These are phyloP conservation scores for Hamamelis virginiana DNA, from an alignment of 164 flowering plant species.

Conservation along the genomic window DNA sequence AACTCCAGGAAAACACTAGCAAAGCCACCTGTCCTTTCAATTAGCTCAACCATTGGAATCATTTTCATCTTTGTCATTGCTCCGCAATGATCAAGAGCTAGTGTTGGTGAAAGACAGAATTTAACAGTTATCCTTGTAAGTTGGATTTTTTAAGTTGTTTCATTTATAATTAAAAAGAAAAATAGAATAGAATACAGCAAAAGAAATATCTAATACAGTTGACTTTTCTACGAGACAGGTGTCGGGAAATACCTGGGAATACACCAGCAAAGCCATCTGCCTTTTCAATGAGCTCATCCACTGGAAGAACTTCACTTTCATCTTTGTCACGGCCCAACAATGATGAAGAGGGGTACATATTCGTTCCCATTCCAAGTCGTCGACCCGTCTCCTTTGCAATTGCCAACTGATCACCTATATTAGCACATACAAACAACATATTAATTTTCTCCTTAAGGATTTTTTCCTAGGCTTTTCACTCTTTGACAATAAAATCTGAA, in stretches of 20 bases:
- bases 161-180: not conserved
- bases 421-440: not conserved
- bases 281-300: constrained; percentile 81
- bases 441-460: not conserved
- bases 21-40: no score
- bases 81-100: no score
- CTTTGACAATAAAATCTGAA: not conserved
- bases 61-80: no score
- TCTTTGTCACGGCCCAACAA: constrained; percentile 70
- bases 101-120: no score
- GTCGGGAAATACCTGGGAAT: constrained; percentile 66
- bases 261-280: constrained; percentile 98
- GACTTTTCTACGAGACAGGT: not conserved
- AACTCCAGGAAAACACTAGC: no score
- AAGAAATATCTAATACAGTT: not conserved
- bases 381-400: constrained; percentile 93
- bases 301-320: constrained; percentile 72
- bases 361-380: constrained; percentile 89
- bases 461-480: constrained; percentile 5
- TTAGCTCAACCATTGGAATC: no score
- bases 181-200: not conserved
- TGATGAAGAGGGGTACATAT: constrained; percentile 88
- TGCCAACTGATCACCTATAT: constrained; percentile 79
- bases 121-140: no score
- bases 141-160: no score